Percentiles rank a stretch among this genome's conserved stretches.
Conservation (phyloP, 2,329 filamentous ascomycete species). For the Chalara sp. region DNA sequence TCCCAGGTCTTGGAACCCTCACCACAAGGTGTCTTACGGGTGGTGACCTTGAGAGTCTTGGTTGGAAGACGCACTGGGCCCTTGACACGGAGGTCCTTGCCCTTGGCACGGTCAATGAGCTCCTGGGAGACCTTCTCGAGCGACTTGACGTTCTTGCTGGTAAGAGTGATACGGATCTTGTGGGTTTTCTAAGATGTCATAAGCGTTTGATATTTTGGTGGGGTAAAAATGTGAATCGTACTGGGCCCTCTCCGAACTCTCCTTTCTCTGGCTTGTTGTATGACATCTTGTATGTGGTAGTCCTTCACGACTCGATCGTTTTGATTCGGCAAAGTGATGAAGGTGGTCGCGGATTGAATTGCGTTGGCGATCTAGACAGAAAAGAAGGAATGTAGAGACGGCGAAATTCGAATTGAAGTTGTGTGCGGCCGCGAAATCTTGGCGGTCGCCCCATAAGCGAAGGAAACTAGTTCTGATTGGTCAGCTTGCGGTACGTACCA, state of each 20-base stretch:
- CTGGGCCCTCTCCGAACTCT: constrained; percentile 74
- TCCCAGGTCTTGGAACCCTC: constrained; percentile 99
- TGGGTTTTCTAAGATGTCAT: constrained; percentile 64
- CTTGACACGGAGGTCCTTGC: constrained; percentile 98
- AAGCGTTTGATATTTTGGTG: constrained; percentile 1
- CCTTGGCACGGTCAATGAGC: constrained; percentile 97
- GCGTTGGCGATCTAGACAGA: constrained; percentile 7
- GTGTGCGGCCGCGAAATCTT: constrained; percentile 16
- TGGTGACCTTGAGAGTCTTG: constrained; percentile 73
- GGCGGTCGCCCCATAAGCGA: background rate
- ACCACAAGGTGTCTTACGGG: constrained; percentile 98
- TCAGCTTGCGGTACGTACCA: too few relatives aligned
- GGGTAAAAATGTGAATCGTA: constrained; percentile 41
- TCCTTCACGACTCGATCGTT: constrained; percentile 78
- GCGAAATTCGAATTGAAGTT: constrained; percentile 5
- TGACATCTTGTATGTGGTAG: constrained; percentile 61
- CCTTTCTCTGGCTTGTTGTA: constrained; percentile 90
- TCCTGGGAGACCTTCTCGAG: constrained; percentile 98
- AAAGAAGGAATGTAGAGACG: constrained; percentile 2
- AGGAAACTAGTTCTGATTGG: too few relatives aligned
- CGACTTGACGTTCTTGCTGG: constrained; percentile 86
- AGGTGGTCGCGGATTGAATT: constrained; percentile 29
- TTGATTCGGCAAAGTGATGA: constrained; percentile 78
- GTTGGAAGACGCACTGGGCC: constrained; percentile 95
- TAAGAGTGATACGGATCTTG: constrained; percentile 98